Base-by-base conservation (phyloP, 129 eudicot genomes). In the Erigeron canadensis region DNA sequence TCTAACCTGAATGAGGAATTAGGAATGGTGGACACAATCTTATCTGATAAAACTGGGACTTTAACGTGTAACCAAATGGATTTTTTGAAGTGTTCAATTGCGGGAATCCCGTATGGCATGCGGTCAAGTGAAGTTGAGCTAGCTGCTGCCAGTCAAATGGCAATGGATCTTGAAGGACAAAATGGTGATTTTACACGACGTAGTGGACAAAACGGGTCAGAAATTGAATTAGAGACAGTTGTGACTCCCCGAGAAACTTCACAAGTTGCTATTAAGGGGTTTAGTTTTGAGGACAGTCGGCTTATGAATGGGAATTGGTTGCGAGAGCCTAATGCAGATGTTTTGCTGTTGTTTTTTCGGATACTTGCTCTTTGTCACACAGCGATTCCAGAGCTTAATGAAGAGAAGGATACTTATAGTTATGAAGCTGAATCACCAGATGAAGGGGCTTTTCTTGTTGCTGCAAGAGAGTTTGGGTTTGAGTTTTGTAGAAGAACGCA, bases 401-500 rank as follows among this genome's bases (percentile, higher is more conserved):
- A 86, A 75, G 96, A 90, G 70, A 90, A 86, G 0, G 91, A 88
- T 10, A 62, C 53, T 19, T 82, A 73, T 71, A 88, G 84, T 50
- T 95, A 87, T 80, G 99, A 95, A 81, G 97, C 96, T 23, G 99
- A 95, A 65, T 95, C 99, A 8, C 99, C 99, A 6, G 99, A 95
- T 83, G 99, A 95, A 81, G 93, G 91, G 38, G 93, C 99, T 10
- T 95, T 95, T 81, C 96, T 95, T 72, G 99, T 91, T 63, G 99
- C 99, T 15, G 99, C 99, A 13, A 84, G 97, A 81, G 99, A 95
- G 75, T 88, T 95, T 58, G 99, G 99, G 58, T 95, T 95, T 71
- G 97, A 87, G 80, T 90, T 86, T 75, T 87, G 87, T 67, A 82
- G 72, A 69, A 84, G 99, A 74, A 87, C 96, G 42, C 99, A 95